Base-by-base conservation (phyloP, 768 basidiomycete genomes). In the Flagelloscypha sp. region DNA sequence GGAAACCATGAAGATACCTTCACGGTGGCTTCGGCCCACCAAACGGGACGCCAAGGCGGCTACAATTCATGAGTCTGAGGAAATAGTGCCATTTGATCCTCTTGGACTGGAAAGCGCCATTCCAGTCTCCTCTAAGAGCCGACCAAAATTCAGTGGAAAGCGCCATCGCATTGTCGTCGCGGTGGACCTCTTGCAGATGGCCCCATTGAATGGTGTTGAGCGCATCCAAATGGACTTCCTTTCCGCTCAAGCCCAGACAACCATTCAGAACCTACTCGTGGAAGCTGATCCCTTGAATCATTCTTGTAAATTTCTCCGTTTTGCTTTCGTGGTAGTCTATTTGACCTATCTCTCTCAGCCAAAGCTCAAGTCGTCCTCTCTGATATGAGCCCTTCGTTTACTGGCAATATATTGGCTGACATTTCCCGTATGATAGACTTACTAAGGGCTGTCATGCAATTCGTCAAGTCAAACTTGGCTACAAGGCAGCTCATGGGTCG, bases 311-410 rank as follows among this genome's bases (percentile, higher is more conserved):
- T n/a, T 22, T 27, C 24, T 24, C 43, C 21, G 24, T 37, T 30
- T 24, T 21, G 3, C 19, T 20, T 16, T 24, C 30, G 30, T 17
- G 13, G 41, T 12, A 37, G 46, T 45, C 24, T 55, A 58, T 38
- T 40, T 49, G 0, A 51, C 54, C 2, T 58, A 56, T 12, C 13
- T 17, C 12, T 7, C 8, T 12, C 34, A 39, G 21, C 40, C 40
- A 7, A 72, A 69, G 55, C 82, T 77, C 6, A 89, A 97, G 62
- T 93, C 12, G 72, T 95, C 17, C 65, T 95, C 4, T 87, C 82
- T 6, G 93, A 95, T 50, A 92, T 97, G 83, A 86, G 90, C 12
- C 77, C 78, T 13, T 90, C 92, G 53, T 65, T 76, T 40, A 73
- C 81, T 2, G 93, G 94, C 5, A 78, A 83, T 41, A 54, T 66